phyloP scores from a whole-genome alignment of 768 basidiomycete species.

The Tylopilus subfusipes region DNA sequence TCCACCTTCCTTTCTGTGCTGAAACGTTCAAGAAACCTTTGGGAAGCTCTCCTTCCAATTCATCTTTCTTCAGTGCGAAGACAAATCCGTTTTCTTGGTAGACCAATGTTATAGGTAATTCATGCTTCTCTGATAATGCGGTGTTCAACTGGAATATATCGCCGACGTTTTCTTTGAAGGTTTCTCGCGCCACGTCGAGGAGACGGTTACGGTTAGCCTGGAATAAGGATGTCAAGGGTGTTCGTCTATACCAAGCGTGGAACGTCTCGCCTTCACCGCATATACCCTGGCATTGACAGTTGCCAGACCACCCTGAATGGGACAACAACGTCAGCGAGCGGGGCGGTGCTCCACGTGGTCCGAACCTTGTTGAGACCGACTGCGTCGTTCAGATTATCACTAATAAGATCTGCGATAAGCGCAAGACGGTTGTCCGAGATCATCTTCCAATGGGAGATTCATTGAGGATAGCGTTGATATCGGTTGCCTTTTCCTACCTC shows the following conservation, averaged over 20 bases:
- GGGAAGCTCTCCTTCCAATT: conserved; percentile 54
- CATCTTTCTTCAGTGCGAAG: conserved; percentile 62
- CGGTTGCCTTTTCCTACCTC: conserved; percentile 40
- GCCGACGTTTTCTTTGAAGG: conserved; percentile 88
- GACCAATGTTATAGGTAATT: conserved; percentile 59
- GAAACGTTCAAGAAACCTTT: conserved; percentile 66
- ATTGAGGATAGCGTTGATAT: background rate
- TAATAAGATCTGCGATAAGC: conserved; percentile 57
- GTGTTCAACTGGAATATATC: conserved; percentile 76
- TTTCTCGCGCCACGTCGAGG: conserved; percentile 92
- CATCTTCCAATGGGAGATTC: conserved; percentile 52
- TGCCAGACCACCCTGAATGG: conserved; percentile 58
- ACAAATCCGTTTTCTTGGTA: conserved; percentile 76
- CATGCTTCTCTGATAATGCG: conserved; percentile 56
- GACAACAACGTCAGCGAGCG: background rate
- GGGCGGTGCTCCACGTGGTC: background rate
- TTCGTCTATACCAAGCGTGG: background rate
- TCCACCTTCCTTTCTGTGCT: conserved; percentile 64
- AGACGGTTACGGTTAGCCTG: conserved; percentile 77
- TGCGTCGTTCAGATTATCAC: conserved; percentile 71
- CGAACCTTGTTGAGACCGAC: conserved; percentile 56
- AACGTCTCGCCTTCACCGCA: conserved; percentile 63
- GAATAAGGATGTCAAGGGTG: background rate
- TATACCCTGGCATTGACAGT: conserved; percentile 82
- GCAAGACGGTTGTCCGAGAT: conserved; percentile 69